phyloP scores from a whole-genome alignment of 306 rosid genomes.

The Castanea crenata region DNA sequence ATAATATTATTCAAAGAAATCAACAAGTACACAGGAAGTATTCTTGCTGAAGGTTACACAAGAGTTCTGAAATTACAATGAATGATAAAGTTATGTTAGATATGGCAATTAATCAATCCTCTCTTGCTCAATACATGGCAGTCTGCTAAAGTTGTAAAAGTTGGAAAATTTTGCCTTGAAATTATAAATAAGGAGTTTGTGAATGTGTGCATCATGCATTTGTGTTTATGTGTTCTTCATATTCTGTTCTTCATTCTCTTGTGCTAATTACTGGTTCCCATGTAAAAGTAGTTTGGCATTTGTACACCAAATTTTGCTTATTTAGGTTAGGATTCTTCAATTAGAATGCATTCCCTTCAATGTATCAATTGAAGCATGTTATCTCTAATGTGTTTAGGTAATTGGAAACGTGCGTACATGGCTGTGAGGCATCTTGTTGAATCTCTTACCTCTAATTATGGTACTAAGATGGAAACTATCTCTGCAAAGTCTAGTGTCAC shows the following conservation, averaged over 20 bases:
- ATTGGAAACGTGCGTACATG: constrained; percentile 84
- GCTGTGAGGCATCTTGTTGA: constrained; percentile 81
- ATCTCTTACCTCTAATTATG: constrained; percentile 45
- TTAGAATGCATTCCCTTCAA: constrained; percentile 6
- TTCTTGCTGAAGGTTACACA: no score
- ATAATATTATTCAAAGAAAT: no score
- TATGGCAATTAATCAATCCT: not conserved
- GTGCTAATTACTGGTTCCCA: not conserved
- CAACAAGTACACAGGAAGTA: no score
- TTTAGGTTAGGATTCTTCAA: not conserved
- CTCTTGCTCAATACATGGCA: not conserved
- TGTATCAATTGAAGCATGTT: constrained; percentile 14
- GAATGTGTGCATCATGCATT: not conserved
- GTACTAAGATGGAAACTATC: constrained; percentile 38
- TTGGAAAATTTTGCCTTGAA: not conserved
- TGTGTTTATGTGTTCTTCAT: not conserved
- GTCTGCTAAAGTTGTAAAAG: not conserved
- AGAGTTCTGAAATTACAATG: no score
- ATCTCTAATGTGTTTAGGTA: constrained; percentile 55
- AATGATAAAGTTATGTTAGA: not conserved
- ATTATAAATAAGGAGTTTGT: not conserved
- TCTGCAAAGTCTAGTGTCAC: constrained; percentile 32
- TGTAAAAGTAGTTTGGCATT: constrained; percentile 1
- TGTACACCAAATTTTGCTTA: constrained; percentile 6
- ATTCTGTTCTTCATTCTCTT: not conserved